Evolutionary conservation across 306 rosid species (phyloP), one percentile per base, ranked within the genome.

Genomic region (Quercus engelmannii): DNA sequence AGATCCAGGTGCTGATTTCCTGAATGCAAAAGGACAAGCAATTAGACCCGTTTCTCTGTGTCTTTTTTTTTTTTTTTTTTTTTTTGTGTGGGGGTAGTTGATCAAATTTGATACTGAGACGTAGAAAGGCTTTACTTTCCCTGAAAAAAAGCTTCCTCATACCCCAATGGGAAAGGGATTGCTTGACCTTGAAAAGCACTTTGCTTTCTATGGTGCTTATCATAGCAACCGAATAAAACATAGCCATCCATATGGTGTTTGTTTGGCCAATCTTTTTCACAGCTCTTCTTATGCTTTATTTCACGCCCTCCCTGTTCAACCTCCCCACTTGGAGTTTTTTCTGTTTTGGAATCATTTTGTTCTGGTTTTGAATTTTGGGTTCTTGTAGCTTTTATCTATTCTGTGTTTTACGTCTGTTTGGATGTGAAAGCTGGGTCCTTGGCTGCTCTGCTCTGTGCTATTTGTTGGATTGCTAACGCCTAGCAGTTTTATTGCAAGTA

Each of bases 261-360:
- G 97, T 94, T 14, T 92, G 97, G 97, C 98, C 98, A 19, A 92
- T 92, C 15, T 76, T 91, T 72, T 92, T 94, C 89, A 87, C 97
- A 0, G 86, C 87, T 8, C 87, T 91, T 75, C 76, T 94, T 5
- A 59, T 89, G 75, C 84, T 92, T 80, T 86, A 87, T 74, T 89
- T 91, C 76, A 77, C 86, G 51, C 98, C 98, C 28, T 78, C 88
- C 18, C 76, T 90, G 38, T 87, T 88, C 68, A 55, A 64, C 26
- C 70, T 91, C 91, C 89, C 31, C 78, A 58, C 58, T 38, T 77
- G 0, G 86, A 83, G 61, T 75, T 92, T 77, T 83, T 81, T 26
- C 6, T 89, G 18, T 85, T 80, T 20, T 84, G 91, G 35, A 55
- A 26, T 65, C 65, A 83, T 9, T 80, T 87, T 26, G 55, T 55